A percentile compares a stretch with the other conserved stretches of the same genome.
These are phyloP conservation scores for Trichoderma breve DNA, from an alignment of 2,329 filamentous ascomycete species.

Conservation along the genomic window DNA sequence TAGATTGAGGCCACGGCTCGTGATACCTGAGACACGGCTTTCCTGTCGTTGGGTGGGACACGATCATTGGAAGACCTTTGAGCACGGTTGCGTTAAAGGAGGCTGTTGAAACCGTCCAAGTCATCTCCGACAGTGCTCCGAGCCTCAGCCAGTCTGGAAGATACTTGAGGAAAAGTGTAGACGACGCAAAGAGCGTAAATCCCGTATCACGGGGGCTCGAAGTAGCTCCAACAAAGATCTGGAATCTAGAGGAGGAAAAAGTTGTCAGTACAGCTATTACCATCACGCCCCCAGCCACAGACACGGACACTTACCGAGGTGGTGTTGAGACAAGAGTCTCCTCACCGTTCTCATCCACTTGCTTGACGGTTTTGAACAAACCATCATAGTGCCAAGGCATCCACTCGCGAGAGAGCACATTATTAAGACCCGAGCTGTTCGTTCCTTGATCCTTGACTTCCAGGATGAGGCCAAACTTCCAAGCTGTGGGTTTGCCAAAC, in stretches of 20 bases:
- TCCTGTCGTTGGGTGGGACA: slow-evolving; percentile 44
- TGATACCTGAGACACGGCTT: slow-evolving; percentile 53
- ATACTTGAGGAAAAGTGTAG: slow-evolving; percentile 48
- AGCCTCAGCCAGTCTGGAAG: slow-evolving; percentile 39
- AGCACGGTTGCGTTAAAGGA: slow-evolving; percentile 47
- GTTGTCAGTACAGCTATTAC: not conserved
- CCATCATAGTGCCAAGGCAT: slow-evolving; percentile 61
- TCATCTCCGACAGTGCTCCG: slow-evolving; percentile 39
- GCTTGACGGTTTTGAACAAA: slow-evolving; percentile 51
- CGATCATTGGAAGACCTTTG: slow-evolving; percentile 43
- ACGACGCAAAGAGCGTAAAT: slow-evolving; percentile 54
- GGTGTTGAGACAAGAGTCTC: slow-evolving; percentile 43
- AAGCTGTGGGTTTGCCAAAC: slow-evolving; percentile 48
- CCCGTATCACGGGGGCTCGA: slow-evolving; percentile 50
- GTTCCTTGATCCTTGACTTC: slow-evolving; percentile 50
- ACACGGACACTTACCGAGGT: slow-evolving; percentile 37
- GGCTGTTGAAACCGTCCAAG: slow-evolving; percentile 49
- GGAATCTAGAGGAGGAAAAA: slow-evolving; percentile 38
- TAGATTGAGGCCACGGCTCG: slow-evolving; percentile 52
- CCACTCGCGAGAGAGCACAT: slow-evolving; percentile 51
- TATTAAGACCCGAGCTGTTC: slow-evolving; percentile 46
- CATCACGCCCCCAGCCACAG: not conserved
- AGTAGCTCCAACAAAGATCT: slow-evolving; percentile 50
- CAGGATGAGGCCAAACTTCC: slow-evolving; percentile 53
- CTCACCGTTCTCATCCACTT: slow-evolving; percentile 38